Conservation (phyloP, 371 early-diverging fungal species). For the Synchytrium microbalum region DNA sequence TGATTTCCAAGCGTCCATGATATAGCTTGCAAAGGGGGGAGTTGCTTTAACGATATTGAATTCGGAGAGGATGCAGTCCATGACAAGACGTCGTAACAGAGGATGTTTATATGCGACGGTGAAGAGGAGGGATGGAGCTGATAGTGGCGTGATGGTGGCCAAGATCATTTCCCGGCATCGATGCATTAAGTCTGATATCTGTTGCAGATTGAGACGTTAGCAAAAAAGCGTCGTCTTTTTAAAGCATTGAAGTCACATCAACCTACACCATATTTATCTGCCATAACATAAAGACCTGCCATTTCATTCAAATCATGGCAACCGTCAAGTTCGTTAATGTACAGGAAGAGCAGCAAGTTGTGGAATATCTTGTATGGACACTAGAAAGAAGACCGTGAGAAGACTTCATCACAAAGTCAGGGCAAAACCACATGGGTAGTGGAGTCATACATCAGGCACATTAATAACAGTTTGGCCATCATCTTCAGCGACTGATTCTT, state of each 20-base stretch:
- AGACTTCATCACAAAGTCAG: background rate
- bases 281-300: conserved; percentile 13
- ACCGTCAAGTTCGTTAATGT: conserved; percentile 13
- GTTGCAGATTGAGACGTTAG: too few species aligned
- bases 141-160: background rate
- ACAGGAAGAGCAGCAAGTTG: too few species aligned
- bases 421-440: background rate
- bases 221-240: too few species aligned
- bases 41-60: conserved; percentile 5
- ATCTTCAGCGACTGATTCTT: conserved; percentile 19
- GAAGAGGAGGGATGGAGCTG: conserved; percentile 10
- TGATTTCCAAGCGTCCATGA: background rate
- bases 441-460: conserved; percentile 13
- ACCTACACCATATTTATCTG: conserved; percentile 23
- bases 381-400: background rate
- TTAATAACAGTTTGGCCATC: conserved; percentile 15
- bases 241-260: too few species aligned
- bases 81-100: conserved; percentile 5
- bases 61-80: conserved; percentile 2
- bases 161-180: conserved; percentile 2
- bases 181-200: conserved; percentile 8
- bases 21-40: conserved; percentile 2
- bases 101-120: conserved; percentile 12
- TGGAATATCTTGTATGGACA: too few species aligned
- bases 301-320: background rate